Percentiles rank a stretch among this genome's conserved stretches.
Evolutionary conservation across 331 rosid species (phyloP).

Genomic region (Saraca asoca): DNA sequence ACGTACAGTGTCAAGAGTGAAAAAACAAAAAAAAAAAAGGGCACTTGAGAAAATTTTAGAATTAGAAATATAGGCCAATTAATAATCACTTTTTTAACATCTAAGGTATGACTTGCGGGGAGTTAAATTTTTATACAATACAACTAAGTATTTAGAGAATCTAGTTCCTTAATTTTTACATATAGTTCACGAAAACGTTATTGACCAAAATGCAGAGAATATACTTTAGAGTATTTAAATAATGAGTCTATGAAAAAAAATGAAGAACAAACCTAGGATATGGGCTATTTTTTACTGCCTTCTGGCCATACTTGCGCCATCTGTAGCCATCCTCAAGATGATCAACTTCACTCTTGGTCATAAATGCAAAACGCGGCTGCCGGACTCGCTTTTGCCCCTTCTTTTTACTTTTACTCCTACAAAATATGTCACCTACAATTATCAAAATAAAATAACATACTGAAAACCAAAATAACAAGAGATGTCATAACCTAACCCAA

Average conservation of each 20-base stretch:
- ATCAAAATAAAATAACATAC: constrained; percentile 35
- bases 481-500: neutral
- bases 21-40: no score
- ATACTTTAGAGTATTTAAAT: no score
- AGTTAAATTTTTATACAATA: no score
- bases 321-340: constrained; percentile 97
- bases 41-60: no score
- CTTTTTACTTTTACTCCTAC: constrained; percentile 77
- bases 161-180: no score
- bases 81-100: no score
- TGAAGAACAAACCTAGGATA: constrained; percentile 74
- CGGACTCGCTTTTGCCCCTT: constrained; percentile 86
- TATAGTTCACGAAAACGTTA: no score
- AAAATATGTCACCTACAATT: constrained; percentile 45
- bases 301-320: constrained; percentile 97
- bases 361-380: constrained; percentile 85
- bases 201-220: no score
- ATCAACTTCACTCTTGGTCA: constrained; percentile 95
- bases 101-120: no score
- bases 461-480: constrained; percentile 25
- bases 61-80: no score
- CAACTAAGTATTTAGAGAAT: no score
- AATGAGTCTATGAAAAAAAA: constrained; percentile 26
- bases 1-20: no score
- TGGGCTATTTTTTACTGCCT: constrained; percentile 95